Base-by-base conservation (phyloP, 106 monocot species). In the Posidonia australis region DNA sequence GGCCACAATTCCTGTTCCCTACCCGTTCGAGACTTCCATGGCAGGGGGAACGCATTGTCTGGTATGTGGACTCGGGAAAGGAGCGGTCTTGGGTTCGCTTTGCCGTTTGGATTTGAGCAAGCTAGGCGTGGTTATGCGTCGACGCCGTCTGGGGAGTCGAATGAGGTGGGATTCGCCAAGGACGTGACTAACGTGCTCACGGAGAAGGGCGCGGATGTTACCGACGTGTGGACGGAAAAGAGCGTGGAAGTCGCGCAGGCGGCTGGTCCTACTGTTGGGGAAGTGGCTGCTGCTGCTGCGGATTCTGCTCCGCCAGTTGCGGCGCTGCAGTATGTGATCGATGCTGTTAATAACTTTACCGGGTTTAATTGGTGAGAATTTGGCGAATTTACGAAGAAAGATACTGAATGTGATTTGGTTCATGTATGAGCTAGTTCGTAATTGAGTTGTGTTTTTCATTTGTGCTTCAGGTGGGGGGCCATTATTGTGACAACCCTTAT, bases 281-380 rank as follows among this genome's bases (percentile, higher is more conserved):
- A 64, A 47, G 64, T 64, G 25, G 64, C 64, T 24, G 64, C 63
- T 63, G 23, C 62, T 63, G 71, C 71, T 43, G 49, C 71, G 9
- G 63, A 63, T 63, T 60, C 51, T 26, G 71, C 63, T 54, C 63
- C 14, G 36, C 62, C 51, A 26, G 62, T 48, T 13, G 45, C 60
- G 27, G 60, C 46, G 3, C 17, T 44, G 25, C 60, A 64, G 44
- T 47, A 64, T 26, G 44, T 64, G 14, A 64, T 64, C 21, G 64
- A 64, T 28, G 64, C 46, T 45, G 46, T 64, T 46, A 45, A 64
- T 26, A 23, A 44, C 14, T 46, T 46, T 9, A 47, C 64, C 16
- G 64, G 64, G 25, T 46, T 64, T 9, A 47, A 64, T 64, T 64
- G 64, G 64, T 64, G 26, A 47, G 64, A n/a, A 14, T 46, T 47